Base-by-base conservation (phyloP, 768 basidiomycete genomes). In the Pleurotus giganteus region DNA sequence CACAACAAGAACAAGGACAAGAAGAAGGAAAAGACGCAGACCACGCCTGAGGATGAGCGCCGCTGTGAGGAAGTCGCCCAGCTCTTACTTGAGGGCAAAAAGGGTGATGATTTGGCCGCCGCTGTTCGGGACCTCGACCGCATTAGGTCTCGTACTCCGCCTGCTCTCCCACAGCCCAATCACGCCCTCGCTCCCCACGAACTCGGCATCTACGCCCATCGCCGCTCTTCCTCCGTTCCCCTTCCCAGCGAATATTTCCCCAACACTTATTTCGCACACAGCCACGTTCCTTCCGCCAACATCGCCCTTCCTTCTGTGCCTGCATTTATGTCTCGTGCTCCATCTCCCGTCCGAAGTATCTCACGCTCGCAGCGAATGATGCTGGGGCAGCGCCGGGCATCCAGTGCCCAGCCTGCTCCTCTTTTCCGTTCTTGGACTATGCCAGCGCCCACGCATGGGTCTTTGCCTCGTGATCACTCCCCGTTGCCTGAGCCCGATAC, bases 11-110 rank as follows among this genome's bases (percentile, higher is more conserved):
- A 74, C 57, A 77, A 78, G 65, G 65, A 67, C 53, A 69, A 68
- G 61, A 67, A 69, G 45, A 72, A 73, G 62, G 75, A 71, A 6
- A 76, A 76, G 58, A 41, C 57, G 1, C 45, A 57, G 3, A 70
- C 64, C 61, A 76, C 73, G 28, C 66, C 75, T 2, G 85, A 82
- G 62, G 85, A 83, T 53, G 80, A 82, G 69, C 82, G 80, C 55
- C 74, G 88, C 5, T 88, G 88, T 66, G 85, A 86, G 54, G 79
- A 82, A 46, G 83, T 88, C 12, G 84, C 86, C 0, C 77, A 79
- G 56, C 68, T 88, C 5, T 71, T 88, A 0, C 74, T 89, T 1
- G 80, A 83, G 41, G 87, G 87, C 2, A 87, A 83, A 69, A 87
- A 86, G 65, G 86, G 86, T 34, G 82, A 84, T 26, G 79, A 85